A percentile compares a stretch with the other conserved stretches of the same genome.
Evolutionary conservation across 192 early-diverging fungal genomes (phyloP).

Genomic region (Coemansia reversa): DNA sequence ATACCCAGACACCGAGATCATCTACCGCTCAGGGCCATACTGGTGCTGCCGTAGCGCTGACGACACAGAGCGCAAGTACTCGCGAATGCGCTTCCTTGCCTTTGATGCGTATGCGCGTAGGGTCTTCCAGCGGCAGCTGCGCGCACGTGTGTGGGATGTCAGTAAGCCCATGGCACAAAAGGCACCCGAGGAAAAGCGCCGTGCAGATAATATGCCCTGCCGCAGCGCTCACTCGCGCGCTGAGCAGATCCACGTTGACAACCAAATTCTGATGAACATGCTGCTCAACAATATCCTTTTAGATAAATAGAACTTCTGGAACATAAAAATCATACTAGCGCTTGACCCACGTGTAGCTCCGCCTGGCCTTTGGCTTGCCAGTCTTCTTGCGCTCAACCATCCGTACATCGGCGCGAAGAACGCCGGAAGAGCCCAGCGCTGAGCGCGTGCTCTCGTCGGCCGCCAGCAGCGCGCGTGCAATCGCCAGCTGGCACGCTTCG

Average conservation of each 20-base stretch:
- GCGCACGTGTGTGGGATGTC: conserved; percentile 34
- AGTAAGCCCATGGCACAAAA: conserved; percentile 3
- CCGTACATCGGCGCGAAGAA: conserved; percentile 65
- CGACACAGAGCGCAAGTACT: conserved; percentile 27
- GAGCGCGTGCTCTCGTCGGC: conserved; percentile 63
- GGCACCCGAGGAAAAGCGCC: conserved; percentile 32
- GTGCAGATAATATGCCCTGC: conserved; percentile 39
- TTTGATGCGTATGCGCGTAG: conserved; percentile 24
- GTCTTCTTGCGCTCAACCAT: conserved; percentile 96
- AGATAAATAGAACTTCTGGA: neutral
- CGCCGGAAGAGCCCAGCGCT: conserved; percentile 59
- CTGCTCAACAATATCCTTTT: conserved; percentile 13
- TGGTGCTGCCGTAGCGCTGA: conserved; percentile 44
- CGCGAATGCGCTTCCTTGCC: conserved; percentile 27
- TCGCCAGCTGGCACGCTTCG: conserved; percentile 78
- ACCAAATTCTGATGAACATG: conserved; percentile 49
- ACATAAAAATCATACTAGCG: conserved; percentile 31
- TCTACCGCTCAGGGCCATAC: conserved; percentile 37
- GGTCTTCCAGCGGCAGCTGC: conserved; percentile 17
- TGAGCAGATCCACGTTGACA: conserved; percentile 38
- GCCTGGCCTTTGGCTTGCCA: conserved; percentile 89
- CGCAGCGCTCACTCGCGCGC: conserved; percentile 30
- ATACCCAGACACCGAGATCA: conserved; percentile 29
- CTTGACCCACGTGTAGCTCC: conserved; percentile 82
- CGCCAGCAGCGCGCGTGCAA: conserved; percentile 69